These are phyloP conservation scores for Pythium myriotylum DNA, from an alignment of 352 stramenopile genomes.

Conservation along the genomic window DNA sequence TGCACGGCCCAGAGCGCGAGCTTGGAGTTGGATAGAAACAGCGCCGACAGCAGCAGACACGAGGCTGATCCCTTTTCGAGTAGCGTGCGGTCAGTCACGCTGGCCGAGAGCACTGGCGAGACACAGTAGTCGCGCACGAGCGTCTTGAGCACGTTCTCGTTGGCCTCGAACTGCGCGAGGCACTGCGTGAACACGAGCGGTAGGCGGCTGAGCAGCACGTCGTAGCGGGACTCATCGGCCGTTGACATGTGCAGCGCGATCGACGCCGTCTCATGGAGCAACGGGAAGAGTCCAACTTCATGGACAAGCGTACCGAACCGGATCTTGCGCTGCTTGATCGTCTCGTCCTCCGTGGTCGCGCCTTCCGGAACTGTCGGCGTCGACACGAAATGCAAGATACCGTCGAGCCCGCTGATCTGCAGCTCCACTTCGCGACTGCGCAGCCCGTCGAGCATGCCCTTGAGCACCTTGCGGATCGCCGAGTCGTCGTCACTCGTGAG, in stretches of 20 bases:
- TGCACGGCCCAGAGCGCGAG: constrained; percentile 77
- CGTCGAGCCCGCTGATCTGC: constrained; percentile 73
- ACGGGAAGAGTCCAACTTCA: constrained; percentile 74
- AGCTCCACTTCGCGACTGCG: constrained; percentile 63
- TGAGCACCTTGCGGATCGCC: constrained; percentile 55
- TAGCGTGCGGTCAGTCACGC: constrained; percentile 40
- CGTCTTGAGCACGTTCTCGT: constrained; percentile 67
- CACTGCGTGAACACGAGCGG: constrained; percentile 87
- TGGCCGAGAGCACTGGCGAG: constrained; percentile 52
- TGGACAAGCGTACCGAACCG: constrained; percentile 64
- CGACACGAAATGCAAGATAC: constrained; percentile 77
- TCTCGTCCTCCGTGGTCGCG: constrained; percentile 15
- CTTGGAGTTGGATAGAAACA: constrained; percentile 85
- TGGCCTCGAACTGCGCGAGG: constrained; percentile 67
- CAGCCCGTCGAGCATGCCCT: constrained; percentile 68
- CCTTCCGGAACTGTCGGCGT: constrained; percentile 24
- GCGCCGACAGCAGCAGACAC: constrained; percentile 68
- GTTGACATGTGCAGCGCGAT: constrained; percentile 43
- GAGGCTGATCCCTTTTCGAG: constrained; percentile 63
- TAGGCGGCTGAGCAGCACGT: constrained; percentile 64
- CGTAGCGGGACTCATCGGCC: constrained; percentile 28
- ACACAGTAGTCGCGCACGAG: constrained; percentile 75
- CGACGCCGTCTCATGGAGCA: constrained; percentile 65
- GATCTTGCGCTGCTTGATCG: constrained; percentile 33
- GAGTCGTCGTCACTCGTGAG: constrained; percentile 44